Conservation (phyloP, 2,329 filamentous ascomycete genomes). For the Botrytis byssoidea region DNA sequence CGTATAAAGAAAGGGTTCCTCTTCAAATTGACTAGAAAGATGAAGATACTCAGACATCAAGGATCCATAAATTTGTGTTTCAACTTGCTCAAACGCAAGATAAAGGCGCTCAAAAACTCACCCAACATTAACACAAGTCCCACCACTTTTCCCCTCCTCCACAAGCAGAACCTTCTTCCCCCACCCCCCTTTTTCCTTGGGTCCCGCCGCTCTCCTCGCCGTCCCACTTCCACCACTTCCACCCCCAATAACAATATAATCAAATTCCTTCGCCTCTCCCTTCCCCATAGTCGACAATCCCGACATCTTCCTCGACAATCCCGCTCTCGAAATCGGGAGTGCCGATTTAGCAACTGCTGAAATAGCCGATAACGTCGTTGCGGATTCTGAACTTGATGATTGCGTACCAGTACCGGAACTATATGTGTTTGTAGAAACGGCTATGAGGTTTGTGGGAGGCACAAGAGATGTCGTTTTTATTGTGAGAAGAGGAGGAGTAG, state of each 20-base stretch:
- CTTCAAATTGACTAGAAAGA: not conserved
- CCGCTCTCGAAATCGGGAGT: slow-evolving; percentile 20
- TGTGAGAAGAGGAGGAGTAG: slow-evolving; percentile 5
- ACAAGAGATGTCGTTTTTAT: not conserved
- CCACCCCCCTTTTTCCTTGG: slow-evolving; percentile 45
- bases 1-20: not conserved
- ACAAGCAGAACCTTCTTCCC: slow-evolving; percentile 51
- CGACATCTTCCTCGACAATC: slow-evolving; percentile 14
- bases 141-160: slow-evolving; percentile 48
- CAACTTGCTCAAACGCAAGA: not conserved
- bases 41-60: not conserved
- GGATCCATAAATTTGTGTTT: not conserved
- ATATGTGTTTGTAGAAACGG: not conserved
- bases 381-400: slow-evolving; percentile 8
- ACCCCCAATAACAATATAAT: slow-evolving; percentile 54
- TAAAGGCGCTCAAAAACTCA: slow-evolving; percentile 36
- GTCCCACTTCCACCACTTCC: slow-evolving; percentile 51
- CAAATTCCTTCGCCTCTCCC: slow-evolving; percentile 44
- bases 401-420: not conserved
- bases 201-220: slow-evolving; percentile 45
- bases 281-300: not conserved
- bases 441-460: slow-evolving; percentile 13
- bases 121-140: slow-evolving; percentile 54
- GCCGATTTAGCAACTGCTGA: slow-evolving; percentile 16
- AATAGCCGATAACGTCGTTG: slow-evolving; percentile 20